These are phyloP conservation scores for Lachancea mirantina DNA, from an alignment of 805 yeast genomes.

Conservation along the genomic window DNA sequence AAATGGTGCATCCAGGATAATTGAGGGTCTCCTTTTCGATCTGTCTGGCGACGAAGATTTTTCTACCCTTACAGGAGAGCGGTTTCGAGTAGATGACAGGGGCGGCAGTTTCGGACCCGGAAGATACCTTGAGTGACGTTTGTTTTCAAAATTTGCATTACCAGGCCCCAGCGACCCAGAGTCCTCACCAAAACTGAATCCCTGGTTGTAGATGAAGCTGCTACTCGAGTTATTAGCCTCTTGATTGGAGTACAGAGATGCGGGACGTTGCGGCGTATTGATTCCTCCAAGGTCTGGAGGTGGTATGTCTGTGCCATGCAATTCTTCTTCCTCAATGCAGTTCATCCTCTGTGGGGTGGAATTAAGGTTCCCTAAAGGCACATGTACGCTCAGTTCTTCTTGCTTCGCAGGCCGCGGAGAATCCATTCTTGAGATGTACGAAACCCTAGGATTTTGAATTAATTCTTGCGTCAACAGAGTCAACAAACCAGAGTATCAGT, in stretches of 20 bases:
- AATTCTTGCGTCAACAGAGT: too few species aligned
- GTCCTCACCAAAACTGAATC: conserved; percentile 28
- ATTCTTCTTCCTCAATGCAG: conserved; percentile 10
- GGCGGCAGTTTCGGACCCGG: conserved; percentile 30
- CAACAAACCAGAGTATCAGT: too few species aligned
- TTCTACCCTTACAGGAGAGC: conserved; percentile 22
- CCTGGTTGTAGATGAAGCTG: conserved; percentile 26
- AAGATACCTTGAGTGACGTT: conserved; percentile 26
- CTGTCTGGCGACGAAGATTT: conserved; percentile 25
- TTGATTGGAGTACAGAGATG: conserved; percentile 19
- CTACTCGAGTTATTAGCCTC: conserved; percentile 31
- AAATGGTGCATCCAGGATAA: conserved; percentile 24
- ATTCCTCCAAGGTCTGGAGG: neutral
- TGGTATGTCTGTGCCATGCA: conserved; percentile 1
- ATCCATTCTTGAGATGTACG: too few species aligned
- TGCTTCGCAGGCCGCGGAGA: conserved; percentile 1
- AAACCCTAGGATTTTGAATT: too few species aligned
- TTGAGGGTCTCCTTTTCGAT: conserved; percentile 15
- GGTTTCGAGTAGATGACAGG: conserved; percentile 19
- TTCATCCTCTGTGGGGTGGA: conserved; percentile 11
- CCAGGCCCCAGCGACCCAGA: neutral
- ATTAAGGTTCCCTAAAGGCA: conserved; percentile 4
- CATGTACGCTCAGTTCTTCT: conserved; percentile 2
- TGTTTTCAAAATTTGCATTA: conserved; percentile 4
- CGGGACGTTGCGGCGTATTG: conserved; percentile 9